Evolutionary conservation across 1,139 yeast genomes (phyloP), one percentile per base, ranked within the genome.

Genomic region (Scheffersomyces parashehatae): DNA sequence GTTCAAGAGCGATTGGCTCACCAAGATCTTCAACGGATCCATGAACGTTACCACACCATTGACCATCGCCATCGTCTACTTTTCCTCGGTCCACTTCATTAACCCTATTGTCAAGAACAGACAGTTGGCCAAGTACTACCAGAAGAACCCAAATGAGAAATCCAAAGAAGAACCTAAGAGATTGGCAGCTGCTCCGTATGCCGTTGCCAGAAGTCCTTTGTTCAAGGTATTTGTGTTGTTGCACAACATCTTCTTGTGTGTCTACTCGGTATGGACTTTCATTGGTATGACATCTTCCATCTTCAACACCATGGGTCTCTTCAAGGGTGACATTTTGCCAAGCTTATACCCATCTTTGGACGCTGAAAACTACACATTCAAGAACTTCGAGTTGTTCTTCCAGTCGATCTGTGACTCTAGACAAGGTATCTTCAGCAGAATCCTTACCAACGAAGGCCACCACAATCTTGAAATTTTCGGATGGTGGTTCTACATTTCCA

Each of bases 181-280:
- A 53, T 68, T 80, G 43, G 77, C 79, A 31, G 70, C 85, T 15
- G 85, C 80, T 34, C 89, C 91, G 2, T 71, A 69, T 48, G 51
- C 64, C 16, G 66, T 85, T 46, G 70, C 88, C 20, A 72, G 67
- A 39, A 68, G 77, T 13, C 46, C 53, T 2, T 38, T 65, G 28
- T 85, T 85, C 72, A 79, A 79, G 58, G 43, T 67, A 35, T 73
- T 84, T 47, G 89, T 85, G 13, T 61, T 84, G 15, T 55, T 80
- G 35, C 93, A 85, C 65, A 85, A 85, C 59, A 56, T 81, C 15
- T 76, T 79, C 38, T 75, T 85, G 39, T 84, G 89, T 59, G 63
- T 71, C 28, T 85, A 84, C 66, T 83, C 89, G 4, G 77, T 79
- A 29, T 84, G 89, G 89, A 83, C 90, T 5, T 83, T 83, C 53